These are phyloP conservation scores for Cydonia oblonga DNA, from an alignment of 331 rosid species.

Conservation along the genomic window DNA sequence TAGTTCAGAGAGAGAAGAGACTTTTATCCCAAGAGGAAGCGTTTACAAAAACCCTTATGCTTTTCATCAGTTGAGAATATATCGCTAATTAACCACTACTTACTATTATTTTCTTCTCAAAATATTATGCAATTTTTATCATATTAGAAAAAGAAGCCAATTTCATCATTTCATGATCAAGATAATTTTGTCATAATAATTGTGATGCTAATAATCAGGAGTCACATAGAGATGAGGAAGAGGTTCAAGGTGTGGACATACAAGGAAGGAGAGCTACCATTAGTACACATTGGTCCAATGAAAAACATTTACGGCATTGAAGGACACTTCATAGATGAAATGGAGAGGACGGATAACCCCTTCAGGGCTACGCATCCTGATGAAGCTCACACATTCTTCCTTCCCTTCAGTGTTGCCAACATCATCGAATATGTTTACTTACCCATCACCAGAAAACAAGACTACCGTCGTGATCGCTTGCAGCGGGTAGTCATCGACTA, in stretches of 20 bases:
- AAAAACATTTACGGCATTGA: slow-evolving; percentile 29
- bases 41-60: slow-evolving; percentile 47
- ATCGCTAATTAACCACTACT: too few relatives aligned
- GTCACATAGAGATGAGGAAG: slow-evolving; percentile 31
- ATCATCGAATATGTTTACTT: slow-evolving; percentile 13
- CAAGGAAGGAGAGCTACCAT: slow-evolving; percentile 29
- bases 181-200: too few relatives aligned
- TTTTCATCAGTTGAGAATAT: slow-evolving; percentile 57
- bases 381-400: slow-evolving; percentile 24
- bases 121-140: too few relatives aligned
- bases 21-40: slow-evolving; percentile 47
- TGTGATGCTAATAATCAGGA: slow-evolving; percentile 6
- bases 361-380: slow-evolving; percentile 31
- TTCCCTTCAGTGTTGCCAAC: slow-evolving; percentile 26
- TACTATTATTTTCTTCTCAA: too few relatives aligned
- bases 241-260: slow-evolving; percentile 33
- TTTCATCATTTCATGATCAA: too few relatives aligned
- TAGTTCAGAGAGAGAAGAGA: slow-evolving; percentile 14
- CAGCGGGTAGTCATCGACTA: slow-evolving; percentile 21
- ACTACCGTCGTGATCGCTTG: slow-evolving; percentile 15
- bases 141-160: too few relatives aligned
- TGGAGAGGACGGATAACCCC: slow-evolving; percentile 17
- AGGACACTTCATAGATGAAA: slow-evolving; percentile 34
- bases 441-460: slow-evolving; percentile 2
- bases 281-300: slow-evolving; percentile 25